Conservation (phyloP, 1,284 basidiomycete genomes). For the Thecaphora thlaspeos region DNA sequence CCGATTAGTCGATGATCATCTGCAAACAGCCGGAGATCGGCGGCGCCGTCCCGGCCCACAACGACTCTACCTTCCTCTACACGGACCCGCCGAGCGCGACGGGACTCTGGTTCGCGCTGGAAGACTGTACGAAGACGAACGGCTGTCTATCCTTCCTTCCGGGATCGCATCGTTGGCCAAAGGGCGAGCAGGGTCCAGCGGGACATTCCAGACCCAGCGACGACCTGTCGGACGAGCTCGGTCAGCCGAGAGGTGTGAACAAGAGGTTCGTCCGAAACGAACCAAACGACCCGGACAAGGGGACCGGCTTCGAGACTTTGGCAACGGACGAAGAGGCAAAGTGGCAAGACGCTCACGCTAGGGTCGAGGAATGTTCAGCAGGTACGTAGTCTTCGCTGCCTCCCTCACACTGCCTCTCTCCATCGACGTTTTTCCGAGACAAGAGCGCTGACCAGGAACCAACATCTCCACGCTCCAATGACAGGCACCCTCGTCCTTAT, state of each 20-base stretch:
- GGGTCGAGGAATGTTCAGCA: constrained; percentile 38
- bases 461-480: no score
- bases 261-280: constrained; percentile 40
- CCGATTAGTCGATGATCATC: constrained; percentile 82
- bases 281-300: constrained; percentile 13
- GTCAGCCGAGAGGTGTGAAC: constrained; percentile 35
- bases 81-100: constrained; percentile 86
- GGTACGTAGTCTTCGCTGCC: constrained; percentile 9
- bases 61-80: constrained; percentile 68
- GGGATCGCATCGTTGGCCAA: constrained; percentile 36
- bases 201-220: constrained; percentile 5
- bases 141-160: constrained; percentile 44
- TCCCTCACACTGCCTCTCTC: no score
- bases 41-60: constrained; percentile 59
- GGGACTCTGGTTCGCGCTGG: constrained; percentile 93
- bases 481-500: constrained; percentile 43
- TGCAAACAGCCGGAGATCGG: constrained; percentile 58
- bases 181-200: not conserved
- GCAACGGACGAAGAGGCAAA: constrained; percentile 23
- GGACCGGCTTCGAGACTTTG: constrained; percentile 31
- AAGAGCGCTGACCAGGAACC: no score
- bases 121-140: constrained; percentile 61
- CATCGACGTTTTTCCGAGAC: no score
- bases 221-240: constrained; percentile 8
- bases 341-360: constrained; percentile 24